Conservation (phyloP, 1,139 yeast species). For the Yamadazyma siamensis region DNA sequence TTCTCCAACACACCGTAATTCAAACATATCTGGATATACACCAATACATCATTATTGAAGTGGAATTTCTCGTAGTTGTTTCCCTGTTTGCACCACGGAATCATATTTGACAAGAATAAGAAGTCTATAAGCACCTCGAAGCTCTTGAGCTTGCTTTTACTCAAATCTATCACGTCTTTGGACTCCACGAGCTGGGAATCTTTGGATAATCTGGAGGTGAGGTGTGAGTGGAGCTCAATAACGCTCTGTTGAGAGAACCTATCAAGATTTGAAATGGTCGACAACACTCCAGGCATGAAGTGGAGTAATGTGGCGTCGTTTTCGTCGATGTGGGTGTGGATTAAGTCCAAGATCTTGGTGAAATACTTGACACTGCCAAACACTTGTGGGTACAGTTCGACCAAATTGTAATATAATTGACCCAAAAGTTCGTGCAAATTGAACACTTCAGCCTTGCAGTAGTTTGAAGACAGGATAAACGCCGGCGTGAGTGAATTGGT, state of each 20-base stretch:
- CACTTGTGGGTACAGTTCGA: slow-evolving; percentile 32
- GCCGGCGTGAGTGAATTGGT: slow-evolving; percentile 39
- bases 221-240: slow-evolving; percentile 24
- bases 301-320: slow-evolving; percentile 64
- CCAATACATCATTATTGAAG: slow-evolving; percentile 45
- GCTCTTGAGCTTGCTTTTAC: slow-evolving; percentile 53
- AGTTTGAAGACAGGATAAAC: slow-evolving; percentile 54
- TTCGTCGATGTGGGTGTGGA: slow-evolving; percentile 40
- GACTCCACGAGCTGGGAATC: slow-evolving; percentile 21
- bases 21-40: slow-evolving; percentile 36
- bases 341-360: slow-evolving; percentile 26
- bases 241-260: slow-evolving; percentile 21
- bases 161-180: slow-evolving; percentile 39
- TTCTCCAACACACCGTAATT: slow-evolving; percentile 77
- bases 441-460: slow-evolving; percentile 59
- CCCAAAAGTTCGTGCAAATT: slow-evolving; percentile 72
- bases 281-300: slow-evolving; percentile 60
- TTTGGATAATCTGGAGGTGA: slow-evolving; percentile 16
- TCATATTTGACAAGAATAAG: slow-evolving; percentile 60
- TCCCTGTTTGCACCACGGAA: slow-evolving; percentile 64
- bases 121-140: slow-evolving; percentile 47
- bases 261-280: slow-evolving; percentile 32
- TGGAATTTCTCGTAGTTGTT: slow-evolving; percentile 49
- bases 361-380: slow-evolving; percentile 34
- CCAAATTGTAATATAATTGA: slow-evolving; percentile 54